phyloP scores from a whole-genome alignment of 1,284 basidiomycete genomes.

The Rhodotorula sp. region DNA sequence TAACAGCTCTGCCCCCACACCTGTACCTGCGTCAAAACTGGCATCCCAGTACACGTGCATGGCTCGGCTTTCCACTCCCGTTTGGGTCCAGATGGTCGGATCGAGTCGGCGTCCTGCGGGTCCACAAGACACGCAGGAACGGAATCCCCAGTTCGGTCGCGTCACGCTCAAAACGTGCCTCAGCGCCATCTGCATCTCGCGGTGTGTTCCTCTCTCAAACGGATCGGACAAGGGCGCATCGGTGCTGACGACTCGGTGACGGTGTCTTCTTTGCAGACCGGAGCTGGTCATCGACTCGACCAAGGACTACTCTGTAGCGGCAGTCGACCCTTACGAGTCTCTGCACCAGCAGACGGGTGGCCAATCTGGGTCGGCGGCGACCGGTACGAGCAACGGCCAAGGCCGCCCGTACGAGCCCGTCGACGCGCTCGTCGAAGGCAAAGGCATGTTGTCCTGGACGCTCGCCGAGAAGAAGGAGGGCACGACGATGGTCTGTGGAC shows the following conservation, averaged over 20 bases:
- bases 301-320: constrained; percentile 41
- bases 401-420: neutral
- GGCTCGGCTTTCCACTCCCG: constrained; percentile 33
- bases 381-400: neutral
- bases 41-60: constrained; percentile 30
- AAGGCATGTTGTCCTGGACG: constrained; percentile 43
- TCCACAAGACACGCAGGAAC: neutral
- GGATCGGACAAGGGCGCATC: neutral
- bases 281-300: constrained; percentile 38
- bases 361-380: neutral
- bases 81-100: constrained; percentile 37
- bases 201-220: constrained; percentile 2
- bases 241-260: neutral
- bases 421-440: constrained; percentile 39
- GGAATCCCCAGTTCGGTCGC: constrained; percentile 28
- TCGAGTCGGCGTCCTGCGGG: neutral
- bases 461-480: constrained; percentile 42
- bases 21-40: neutral
- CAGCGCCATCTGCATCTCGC: constrained; percentile 42
- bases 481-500: constrained; percentile 35
- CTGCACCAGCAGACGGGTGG: constrained; percentile 12
- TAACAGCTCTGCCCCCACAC: neutral
- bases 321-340: constrained; percentile 40
- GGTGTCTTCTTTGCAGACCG: constrained; percentile 11
- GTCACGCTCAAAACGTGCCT: constrained; percentile 41